Conservation (phyloP, 78 protist species). For the Guillardia theta region DNA sequence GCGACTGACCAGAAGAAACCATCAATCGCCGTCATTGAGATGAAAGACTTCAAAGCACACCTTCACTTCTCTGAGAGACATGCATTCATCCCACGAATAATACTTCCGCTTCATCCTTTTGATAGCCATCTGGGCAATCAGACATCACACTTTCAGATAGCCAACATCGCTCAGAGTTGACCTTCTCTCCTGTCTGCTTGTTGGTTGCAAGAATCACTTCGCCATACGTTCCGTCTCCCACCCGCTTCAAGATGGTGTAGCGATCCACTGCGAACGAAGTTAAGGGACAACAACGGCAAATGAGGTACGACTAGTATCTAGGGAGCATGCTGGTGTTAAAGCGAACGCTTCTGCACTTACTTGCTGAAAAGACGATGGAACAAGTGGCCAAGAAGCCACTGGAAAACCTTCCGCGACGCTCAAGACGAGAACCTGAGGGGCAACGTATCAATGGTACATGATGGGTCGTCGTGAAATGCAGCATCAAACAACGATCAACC, state of each 20-base stretch:
- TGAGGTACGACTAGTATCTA: no score
- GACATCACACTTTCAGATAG: no score
- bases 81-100: conserved; percentile 91
- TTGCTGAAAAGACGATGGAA: no score
- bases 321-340: no score
- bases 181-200: conserved; percentile 65
- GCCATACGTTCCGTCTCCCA: conserved; percentile 90
- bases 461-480: no score
- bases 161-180: no score
- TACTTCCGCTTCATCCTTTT: conserved; percentile 91
- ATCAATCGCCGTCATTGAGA: background rate
- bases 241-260: background rate
- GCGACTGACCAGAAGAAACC: background rate
- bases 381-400: no score
- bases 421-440: no score
- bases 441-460: no score
- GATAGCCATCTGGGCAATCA: conserved; percentile 90
- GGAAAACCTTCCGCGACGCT: no score
- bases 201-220: conserved; percentile 68
- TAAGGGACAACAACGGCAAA: background rate
- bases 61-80: conserved; percentile 84
- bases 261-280: background rate
- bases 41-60: background rate
- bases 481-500: no score
- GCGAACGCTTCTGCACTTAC: no score